Percentiles rank a stretch among this genome's conserved stretches.
Conservation (phyloP, 805 yeast genomes). For the Starmera dryadoides region DNA sequence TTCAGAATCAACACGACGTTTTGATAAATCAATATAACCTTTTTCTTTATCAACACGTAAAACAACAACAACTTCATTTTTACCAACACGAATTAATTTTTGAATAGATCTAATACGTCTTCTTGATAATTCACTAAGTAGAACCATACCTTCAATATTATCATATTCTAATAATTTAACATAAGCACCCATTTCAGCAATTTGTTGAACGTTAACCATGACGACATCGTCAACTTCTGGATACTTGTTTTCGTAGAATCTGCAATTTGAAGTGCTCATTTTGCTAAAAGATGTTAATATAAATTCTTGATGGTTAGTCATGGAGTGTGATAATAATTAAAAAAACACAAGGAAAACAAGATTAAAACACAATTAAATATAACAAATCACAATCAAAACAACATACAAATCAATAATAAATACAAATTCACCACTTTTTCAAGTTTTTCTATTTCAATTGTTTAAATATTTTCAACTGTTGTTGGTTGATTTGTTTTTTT, state of each 20-base stretch:
- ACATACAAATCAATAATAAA: too few species aligned
- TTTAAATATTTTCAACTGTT: too few species aligned
- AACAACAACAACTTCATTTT: slow-evolving; percentile 96
- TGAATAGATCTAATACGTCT: slow-evolving; percentile 98
- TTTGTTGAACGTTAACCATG: slow-evolving; percentile 97
- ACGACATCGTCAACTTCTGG: slow-evolving; percentile 99
- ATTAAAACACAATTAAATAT: too few species aligned
- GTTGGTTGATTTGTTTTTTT: too few species aligned
- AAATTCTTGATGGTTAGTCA: too few species aligned
- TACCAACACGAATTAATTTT: slow-evolving; percentile 94
- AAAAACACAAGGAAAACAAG: too few species aligned
- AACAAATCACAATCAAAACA: too few species aligned
- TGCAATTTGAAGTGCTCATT: slow-evolving; percentile 86
- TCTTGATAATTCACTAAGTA: slow-evolving; percentile 91
- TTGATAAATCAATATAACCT: slow-evolving; percentile 95
- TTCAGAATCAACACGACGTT: slow-evolving; percentile 96
- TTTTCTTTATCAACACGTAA: slow-evolving; percentile 97
- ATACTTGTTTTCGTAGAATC: slow-evolving; percentile 96
- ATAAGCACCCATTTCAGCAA: slow-evolving; percentile 99
- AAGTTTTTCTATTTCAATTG: too few species aligned
- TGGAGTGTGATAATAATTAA: too few species aligned
- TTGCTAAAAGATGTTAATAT: not conserved
- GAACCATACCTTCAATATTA: slow-evolving; percentile 97
- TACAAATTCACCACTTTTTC: too few species aligned
- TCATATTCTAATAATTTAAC: slow-evolving; percentile 94